Conservation (phyloP, 352 stramenopile genomes). For the Globisporangium irregulare region DNA sequence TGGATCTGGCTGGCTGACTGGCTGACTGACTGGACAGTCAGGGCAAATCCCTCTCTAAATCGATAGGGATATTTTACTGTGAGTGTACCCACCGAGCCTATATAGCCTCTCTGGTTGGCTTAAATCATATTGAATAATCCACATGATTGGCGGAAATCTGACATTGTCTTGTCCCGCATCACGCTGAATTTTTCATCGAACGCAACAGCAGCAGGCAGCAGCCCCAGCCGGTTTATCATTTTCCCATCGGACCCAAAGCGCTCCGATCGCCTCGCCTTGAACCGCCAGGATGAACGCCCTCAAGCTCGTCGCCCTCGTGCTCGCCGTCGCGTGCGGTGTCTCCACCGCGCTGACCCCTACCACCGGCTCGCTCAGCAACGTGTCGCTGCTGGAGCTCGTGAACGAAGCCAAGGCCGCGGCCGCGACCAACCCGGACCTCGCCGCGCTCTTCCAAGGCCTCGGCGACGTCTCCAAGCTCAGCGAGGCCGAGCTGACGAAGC, state of each 20-base stretch:
- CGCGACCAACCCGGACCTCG: slow-evolving; percentile 14
- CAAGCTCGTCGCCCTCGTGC: slow-evolving; percentile 14
- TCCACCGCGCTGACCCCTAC: background rate
- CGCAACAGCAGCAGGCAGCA: background rate
- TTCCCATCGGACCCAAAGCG: slow-evolving; percentile 5
- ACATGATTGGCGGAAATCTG: background rate
- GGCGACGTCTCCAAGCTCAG: slow-evolving; percentile 13
- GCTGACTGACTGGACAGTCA: background rate
- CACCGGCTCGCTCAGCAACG: slow-evolving; percentile 1
- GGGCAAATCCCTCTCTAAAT: background rate
- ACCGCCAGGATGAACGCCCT: slow-evolving; percentile 15
- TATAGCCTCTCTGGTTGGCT: background rate
- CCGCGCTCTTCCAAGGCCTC: slow-evolving; percentile 10
- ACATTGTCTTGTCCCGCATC: background rate
- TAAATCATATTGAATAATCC: background rate
- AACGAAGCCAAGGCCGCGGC: slow-evolving; percentile 13
- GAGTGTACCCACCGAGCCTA: background rate
- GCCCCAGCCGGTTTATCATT: background rate
- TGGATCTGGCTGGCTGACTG: background rate
- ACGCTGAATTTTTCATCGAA: slow-evolving; percentile 5
- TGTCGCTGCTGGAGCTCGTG: slow-evolving; percentile 15
- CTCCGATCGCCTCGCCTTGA: slow-evolving; percentile 1
- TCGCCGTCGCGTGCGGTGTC: slow-evolving; percentile 7
- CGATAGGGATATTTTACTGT: background rate
- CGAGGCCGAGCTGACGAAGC: slow-evolving; percentile 9